Evolutionary conservation across 2,329 filamentous ascomycete genomes (phyloP).

Genomic region (Venturiaceae sp.): DNA sequence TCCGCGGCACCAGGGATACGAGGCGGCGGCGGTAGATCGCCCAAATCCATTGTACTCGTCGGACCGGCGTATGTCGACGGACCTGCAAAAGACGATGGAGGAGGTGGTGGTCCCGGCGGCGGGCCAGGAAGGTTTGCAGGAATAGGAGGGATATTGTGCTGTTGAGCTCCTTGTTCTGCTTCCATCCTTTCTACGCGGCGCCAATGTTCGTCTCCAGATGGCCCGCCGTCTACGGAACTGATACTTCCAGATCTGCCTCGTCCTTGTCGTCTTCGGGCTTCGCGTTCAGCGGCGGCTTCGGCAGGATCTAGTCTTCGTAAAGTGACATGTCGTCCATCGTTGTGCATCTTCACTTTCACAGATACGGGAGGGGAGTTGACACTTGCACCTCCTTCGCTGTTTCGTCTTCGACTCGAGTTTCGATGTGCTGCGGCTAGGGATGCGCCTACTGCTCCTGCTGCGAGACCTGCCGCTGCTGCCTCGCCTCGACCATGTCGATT

Average conservation of each 20-base stretch:
- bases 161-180: conserved; percentile 11
- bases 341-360: conserved; percentile 56
- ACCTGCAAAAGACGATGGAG: conserved; percentile 7
- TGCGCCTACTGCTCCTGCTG: conserved; percentile 15
- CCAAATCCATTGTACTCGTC: neutral
- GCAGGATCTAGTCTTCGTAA: conserved; percentile 51
- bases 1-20: conserved; percentile 19
- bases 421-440: conserved; percentile 9
- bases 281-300: conserved; percentile 51
- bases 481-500: conserved; percentile 18
- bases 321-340: conserved; percentile 53
- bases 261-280: conserved; percentile 38
- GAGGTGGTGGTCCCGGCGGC: conserved; percentile 17
- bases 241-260: conserved; percentile 27
- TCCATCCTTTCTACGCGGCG: conserved; percentile 27
- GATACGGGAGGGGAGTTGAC: conserved; percentile 50
- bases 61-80: neutral
- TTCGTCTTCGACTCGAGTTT: conserved; percentile 19
- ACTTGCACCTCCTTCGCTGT: conserved; percentile 27
- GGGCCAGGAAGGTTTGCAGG: conserved; percentile 18
- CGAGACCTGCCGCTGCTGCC: conserved; percentile 15
- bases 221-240: conserved; percentile 23
- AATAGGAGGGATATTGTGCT: conserved; percentile 20
- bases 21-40: conserved; percentile 21
- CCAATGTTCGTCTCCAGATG: conserved; percentile 26